Evolutionary conservation across 2,329 filamentous ascomycete genomes (phyloP).

Genomic region (Talaromyces sp.): DNA sequence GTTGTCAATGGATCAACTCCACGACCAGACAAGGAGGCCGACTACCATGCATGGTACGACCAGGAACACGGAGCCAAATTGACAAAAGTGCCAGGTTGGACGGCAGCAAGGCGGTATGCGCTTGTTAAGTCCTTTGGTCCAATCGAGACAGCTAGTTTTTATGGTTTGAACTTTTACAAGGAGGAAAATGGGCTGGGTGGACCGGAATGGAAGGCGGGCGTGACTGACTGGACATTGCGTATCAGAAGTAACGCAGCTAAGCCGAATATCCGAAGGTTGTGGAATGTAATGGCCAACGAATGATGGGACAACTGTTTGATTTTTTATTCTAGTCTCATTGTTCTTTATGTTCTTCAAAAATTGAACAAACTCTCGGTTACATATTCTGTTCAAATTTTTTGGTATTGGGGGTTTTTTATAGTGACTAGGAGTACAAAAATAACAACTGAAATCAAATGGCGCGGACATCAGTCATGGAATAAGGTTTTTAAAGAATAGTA

Average conservation of each 20-base stretch:
- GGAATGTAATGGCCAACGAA: not conserved
- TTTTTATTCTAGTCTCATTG: not conserved
- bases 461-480: too few relatives aligned
- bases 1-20: not conserved
- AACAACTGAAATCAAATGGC: too few relatives aligned
- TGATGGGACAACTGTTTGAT: not conserved
- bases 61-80: not conserved
- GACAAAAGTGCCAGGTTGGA: not conserved
- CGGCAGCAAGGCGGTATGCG: not conserved
- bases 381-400: not conserved
- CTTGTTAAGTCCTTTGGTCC: not conserved
- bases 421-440: not conserved
- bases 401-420: not conserved
- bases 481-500: too few relatives aligned
- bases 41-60: constrained; percentile 1
- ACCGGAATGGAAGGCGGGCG: not conserved
- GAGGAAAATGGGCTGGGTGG: not conserved
- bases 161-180: constrained; percentile 1
- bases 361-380: not conserved
- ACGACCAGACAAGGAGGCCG: not conserved
- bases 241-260: constrained; percentile 1
- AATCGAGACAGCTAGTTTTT: not conserved
- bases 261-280: constrained; percentile 1
- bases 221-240: not conserved
- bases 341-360: not conserved